Evolutionary conservation across 2,329 filamentous ascomycete species (phyloP), one percentile per base, ranked within the genome.

Genomic region (Amesomyces nigricolor): DNA sequence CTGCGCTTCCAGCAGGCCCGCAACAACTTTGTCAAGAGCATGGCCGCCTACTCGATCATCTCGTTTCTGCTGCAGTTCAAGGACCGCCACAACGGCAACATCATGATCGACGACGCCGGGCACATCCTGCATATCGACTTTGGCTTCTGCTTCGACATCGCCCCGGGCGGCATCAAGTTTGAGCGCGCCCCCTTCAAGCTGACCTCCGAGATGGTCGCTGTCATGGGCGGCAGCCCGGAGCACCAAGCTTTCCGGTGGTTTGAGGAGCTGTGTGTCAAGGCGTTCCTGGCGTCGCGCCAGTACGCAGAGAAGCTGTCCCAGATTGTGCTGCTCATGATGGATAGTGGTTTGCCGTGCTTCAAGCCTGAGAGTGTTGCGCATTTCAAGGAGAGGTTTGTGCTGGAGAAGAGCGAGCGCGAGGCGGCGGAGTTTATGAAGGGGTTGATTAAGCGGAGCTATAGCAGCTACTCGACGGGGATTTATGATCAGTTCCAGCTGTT

Each of bases 71-170:
- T 99, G 38, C 95, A 99, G 67, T 97, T 99, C 85, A 99, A 99
- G 72, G 94, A 99, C 70, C 86, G 94, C 3, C 94, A 99, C 75
- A 99, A 99, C 71, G 94, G 94, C 59, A 99, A 99, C 76, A 99
- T 99, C 76, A 99, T 99, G 95, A 86, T 99, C 61, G 92, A 99
- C 70, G 92, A 96, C 66, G 89, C 88, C 0, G 94, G 95, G 4
- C 94, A 99, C 72, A 96, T 99, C 66, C 82, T 99, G 52, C 94
- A 99, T 75, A 97, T 99, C 64, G 94, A 99, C 71, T 99, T 99
- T 67, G 94, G 94, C 9, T 99, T 99, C 80, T 97, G 92, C 75
- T 99, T 99, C 73, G 95, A 99, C 68, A 97, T 99, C 64, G 94
- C 91, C 1, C 94, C 94, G 0, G 94, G 94, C 47, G 94, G 95